Percentiles rank a stretch among this genome's conserved stretches.
These are phyloP conservation scores for Stenocarpella maydis DNA, from an alignment of 2,329 filamentous ascomycete species.

Conservation along the genomic window DNA sequence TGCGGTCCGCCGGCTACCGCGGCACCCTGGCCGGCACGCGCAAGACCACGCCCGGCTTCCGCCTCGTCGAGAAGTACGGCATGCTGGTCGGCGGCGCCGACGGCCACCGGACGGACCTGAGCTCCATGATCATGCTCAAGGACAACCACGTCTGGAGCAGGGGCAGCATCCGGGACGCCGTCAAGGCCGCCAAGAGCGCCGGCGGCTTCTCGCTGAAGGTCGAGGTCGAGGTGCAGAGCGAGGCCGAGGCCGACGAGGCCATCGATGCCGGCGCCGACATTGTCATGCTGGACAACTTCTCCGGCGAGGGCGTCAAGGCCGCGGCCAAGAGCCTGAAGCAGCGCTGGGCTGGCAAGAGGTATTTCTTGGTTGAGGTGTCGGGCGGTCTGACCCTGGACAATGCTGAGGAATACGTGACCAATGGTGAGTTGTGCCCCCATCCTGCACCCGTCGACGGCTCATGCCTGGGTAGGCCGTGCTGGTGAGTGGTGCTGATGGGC, in stretches of 20 bases:
- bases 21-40: conserved; percentile 92
- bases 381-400: conserved; percentile 89
- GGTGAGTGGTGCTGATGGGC: neutral
- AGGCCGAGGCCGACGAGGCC: conserved; percentile 89
- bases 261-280: conserved; percentile 92
- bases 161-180: conserved; percentile 85
- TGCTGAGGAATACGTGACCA: conserved; percentile 80
- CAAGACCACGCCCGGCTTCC: conserved; percentile 96
- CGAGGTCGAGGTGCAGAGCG: conserved; percentile 92
- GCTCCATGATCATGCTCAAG: conserved; percentile 98
- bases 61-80: conserved; percentile 96
- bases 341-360: conserved; percentile 76
- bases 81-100: conserved; percentile 96
- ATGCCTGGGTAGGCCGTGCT: neutral
- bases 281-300: conserved; percentile 98
- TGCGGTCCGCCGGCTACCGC: conserved; percentile 74
- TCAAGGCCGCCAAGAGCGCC: conserved; percentile 81
- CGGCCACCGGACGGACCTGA: conserved; percentile 88
- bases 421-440: conserved; percentile 58
- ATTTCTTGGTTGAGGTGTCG: conserved; percentile 89
- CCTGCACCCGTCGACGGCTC: neutral
- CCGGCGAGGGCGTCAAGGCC: conserved; percentile 75
- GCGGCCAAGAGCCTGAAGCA: conserved; percentile 81
- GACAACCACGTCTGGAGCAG: conserved; percentile 98
- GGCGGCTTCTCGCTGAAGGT: conserved; percentile 93